Percentiles rank a stretch among this genome's conserved stretches.
Conservation (phyloP, 371 early-diverging fungal species). For the Aphelidium insulamus region DNA sequence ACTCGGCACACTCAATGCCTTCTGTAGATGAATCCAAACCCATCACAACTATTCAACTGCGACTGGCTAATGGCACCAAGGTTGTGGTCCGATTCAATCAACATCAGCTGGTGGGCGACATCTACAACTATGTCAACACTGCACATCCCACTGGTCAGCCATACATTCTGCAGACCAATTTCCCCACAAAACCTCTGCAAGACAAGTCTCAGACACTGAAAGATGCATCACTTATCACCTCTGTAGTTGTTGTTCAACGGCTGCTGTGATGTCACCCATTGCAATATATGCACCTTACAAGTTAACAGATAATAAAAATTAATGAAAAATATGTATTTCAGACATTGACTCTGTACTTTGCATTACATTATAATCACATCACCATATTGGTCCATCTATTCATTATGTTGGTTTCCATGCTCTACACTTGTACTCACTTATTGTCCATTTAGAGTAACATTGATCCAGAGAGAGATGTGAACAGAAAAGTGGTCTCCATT, state of each 20-base stretch:
- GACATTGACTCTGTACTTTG: too few species aligned
- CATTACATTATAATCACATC: too few species aligned
- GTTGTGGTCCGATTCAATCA: slow-evolving; percentile 71
- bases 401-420: too few species aligned
- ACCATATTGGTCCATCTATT: too few species aligned
- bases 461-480: too few species aligned
- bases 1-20: slow-evolving; percentile 9
- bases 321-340: too few species aligned
- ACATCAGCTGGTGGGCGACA: slow-evolving; percentile 64
- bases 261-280: too few species aligned
- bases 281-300: too few species aligned
- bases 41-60: slow-evolving; percentile 64
- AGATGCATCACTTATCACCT: slow-evolving; percentile 59
- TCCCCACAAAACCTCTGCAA: slow-evolving; percentile 49
- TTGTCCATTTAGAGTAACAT: too few species aligned
- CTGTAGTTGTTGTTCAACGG: slow-evolving; percentile 69
- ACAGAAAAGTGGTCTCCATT: too few species aligned
- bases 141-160: slow-evolving; percentile 15
- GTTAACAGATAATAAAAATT: too few species aligned
- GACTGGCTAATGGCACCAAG: slow-evolving; percentile 76
- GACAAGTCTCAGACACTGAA: slow-evolving; percentile 41
- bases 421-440: too few species aligned
- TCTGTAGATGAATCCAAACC: slow-evolving; percentile 50
- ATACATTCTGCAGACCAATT: slow-evolving; percentile 54
- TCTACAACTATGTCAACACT: slow-evolving; percentile 41